phyloP scores from a whole-genome alignment of 176 grass and related monocot species.

The Ensete glaucum region DNA sequence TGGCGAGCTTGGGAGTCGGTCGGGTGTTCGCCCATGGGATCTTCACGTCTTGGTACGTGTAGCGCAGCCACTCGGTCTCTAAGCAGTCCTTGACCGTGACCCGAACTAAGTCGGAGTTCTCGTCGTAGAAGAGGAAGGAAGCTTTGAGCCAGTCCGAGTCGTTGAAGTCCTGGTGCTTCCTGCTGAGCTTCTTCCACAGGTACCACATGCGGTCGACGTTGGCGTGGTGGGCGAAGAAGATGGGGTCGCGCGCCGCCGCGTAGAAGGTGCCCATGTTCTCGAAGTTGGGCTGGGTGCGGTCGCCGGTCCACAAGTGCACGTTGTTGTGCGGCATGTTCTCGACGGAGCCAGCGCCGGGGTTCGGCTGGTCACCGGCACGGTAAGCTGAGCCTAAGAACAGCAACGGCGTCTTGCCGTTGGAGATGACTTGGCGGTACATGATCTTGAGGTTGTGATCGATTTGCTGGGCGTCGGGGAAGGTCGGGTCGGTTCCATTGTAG shows the following conservation, averaged over 20 bases:
- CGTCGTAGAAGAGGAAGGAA: constrained; percentile 56
- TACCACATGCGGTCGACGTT: constrained; percentile 62
- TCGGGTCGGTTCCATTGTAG: constrained; percentile 12
- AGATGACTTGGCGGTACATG: constrained; percentile 42
- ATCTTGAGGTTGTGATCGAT: constrained; percentile 35
- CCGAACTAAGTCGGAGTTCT: constrained; percentile 34
- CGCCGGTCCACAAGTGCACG: constrained; percentile 39
- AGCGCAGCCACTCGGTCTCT: constrained; percentile 15
- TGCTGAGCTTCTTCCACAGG: constrained; percentile 37
- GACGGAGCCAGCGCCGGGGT: constrained; percentile 22
- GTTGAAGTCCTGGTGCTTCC: constrained; percentile 9
- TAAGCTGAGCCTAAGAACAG: constrained; percentile 36
- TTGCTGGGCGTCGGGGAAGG: constrained; percentile 10
- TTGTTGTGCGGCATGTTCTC: constrained; percentile 33
- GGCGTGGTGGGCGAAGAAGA: constrained; percentile 49
- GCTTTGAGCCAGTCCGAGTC: constrained; percentile 46
- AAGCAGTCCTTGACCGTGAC: constrained; percentile 33
- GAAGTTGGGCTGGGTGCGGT: not conserved
- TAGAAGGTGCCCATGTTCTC: constrained; percentile 52
- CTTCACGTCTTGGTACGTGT: constrained; percentile 36
- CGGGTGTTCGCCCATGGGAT: constrained; percentile 27
- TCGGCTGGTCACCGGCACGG: constrained; percentile 25
- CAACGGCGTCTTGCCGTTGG: constrained; percentile 18
- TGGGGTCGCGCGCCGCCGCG: constrained; percentile 39
- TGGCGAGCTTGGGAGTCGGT: constrained; percentile 14